Percentiles rank a stretch among this genome's conserved stretches.
Evolutionary conservation across 2,329 filamentous ascomycete species (phyloP).

Genomic region (Trichoderma sp.): DNA sequence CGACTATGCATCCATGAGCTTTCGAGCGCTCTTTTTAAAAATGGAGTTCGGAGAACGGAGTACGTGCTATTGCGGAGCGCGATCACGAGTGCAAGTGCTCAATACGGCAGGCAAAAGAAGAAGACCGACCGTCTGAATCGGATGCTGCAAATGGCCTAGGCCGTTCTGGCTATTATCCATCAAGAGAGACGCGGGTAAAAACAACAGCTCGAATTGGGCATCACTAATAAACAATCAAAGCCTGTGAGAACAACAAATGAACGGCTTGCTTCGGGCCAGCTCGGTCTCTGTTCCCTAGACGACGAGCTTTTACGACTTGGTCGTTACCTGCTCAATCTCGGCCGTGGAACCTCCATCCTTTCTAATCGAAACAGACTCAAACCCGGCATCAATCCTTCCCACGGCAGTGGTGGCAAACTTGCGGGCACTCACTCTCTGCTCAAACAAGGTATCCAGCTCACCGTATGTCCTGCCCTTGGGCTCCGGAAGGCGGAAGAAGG

Average conservation of each 20-base stretch:
- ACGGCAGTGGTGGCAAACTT: constrained; percentile 41
- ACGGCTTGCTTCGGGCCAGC: not conserved
- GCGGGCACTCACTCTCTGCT: constrained; percentile 44
- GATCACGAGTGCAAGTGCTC: constrained; percentile 7
- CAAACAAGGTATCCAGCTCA: constrained; percentile 59
- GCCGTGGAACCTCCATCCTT: constrained; percentile 30
- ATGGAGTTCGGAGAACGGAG: not conserved
- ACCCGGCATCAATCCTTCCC: constrained; percentile 29
- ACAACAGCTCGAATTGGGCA: not conserved
- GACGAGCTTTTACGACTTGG: not conserved
- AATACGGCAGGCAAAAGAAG: not conserved
- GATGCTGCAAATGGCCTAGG: not conserved
- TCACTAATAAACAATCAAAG: not conserved
- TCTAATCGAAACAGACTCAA: constrained; percentile 21
- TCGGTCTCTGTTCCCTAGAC: not conserved
- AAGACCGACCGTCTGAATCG: not conserved
- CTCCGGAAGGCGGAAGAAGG: constrained; percentile 56
- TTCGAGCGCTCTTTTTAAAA: not conserved
- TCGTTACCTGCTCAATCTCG: constrained; percentile 16
- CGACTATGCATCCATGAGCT: not conserved
- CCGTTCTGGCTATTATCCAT: not conserved
- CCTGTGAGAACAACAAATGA: not conserved
- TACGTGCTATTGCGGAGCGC: not conserved
- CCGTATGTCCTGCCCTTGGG: constrained; percentile 55
- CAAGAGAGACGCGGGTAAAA: not conserved